Percentiles rank a stretch among this genome's conserved stretches.
Conservation (phyloP, 2,329 filamentous ascomycete species). For the Ascochyta lentis region DNA sequence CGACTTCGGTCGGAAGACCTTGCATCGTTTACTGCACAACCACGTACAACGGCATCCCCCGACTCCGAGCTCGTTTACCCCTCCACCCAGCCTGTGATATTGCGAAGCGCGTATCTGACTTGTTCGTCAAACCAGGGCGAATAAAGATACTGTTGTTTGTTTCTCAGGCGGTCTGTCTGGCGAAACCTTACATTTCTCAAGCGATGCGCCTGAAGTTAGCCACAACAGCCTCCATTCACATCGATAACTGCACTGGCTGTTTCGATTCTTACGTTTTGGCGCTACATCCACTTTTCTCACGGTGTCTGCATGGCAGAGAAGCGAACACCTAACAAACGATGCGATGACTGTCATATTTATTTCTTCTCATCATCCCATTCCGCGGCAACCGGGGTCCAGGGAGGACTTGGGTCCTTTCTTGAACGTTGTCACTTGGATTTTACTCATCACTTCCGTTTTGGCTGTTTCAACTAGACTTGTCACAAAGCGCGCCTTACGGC, state of each 20-base stretch:
- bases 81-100: constrained; percentile 23
- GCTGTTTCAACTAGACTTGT: constrained; percentile 44
- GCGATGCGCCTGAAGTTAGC: constrained; percentile 22
- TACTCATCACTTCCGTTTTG: constrained; percentile 43
- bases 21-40: constrained; percentile 31
- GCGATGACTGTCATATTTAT: constrained; percentile 37
- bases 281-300: not conserved
- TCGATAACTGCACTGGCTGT: constrained; percentile 17
- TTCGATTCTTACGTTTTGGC: constrained; percentile 10
- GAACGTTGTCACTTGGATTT: constrained; percentile 46
- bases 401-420: constrained; percentile 43
- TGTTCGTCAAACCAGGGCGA: constrained; percentile 23
- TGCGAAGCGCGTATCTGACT: constrained; percentile 18
- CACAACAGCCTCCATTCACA: constrained; percentile 16
- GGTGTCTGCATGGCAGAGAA: constrained; percentile 3
- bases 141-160: constrained; percentile 27
- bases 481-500: constrained; percentile 42
- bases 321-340: constrained; percentile 26
- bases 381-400: constrained; percentile 39
- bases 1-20: constrained; percentile 20
- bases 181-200: constrained; percentile 28
- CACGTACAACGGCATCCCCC: constrained; percentile 23
- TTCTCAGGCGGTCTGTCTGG: constrained; percentile 13
- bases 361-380: constrained; percentile 31
- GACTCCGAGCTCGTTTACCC: constrained; percentile 18